These are phyloP conservation scores for Aspergillus carbonarius DNA, from an alignment of 2,329 filamentous ascomycete genomes.

Conservation along the genomic window DNA sequence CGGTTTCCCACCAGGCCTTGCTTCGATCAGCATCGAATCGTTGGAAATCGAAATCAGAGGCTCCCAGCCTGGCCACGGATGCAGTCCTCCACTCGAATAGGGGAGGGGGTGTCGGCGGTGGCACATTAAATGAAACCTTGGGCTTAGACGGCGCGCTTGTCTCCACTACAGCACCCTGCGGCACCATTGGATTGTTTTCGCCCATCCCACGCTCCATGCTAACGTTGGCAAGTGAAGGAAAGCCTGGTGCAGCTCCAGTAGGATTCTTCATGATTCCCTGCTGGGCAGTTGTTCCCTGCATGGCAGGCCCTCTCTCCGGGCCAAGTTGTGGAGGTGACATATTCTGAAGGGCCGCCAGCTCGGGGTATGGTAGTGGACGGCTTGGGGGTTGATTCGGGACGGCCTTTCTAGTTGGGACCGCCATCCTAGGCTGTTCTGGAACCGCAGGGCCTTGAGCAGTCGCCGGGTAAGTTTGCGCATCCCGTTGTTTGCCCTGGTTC, in stretches of 20 bases:
- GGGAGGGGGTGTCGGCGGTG: conserved; percentile 47
- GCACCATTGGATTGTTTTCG: conserved; percentile 14
- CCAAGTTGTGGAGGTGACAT: conserved; percentile 1
- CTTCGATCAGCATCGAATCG: conserved; percentile 49
- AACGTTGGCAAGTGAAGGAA: background rate
- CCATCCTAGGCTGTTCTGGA: background rate
- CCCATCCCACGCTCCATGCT: conserved; percentile 5
- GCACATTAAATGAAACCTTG: conserved; percentile 49
- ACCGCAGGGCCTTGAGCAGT: background rate
- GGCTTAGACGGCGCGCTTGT: conserved; percentile 28
- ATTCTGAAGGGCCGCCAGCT: background rate
- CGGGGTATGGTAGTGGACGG: background rate
- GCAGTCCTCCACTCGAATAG: conserved; percentile 68
- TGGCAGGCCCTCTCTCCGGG: background rate
- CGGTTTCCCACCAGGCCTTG: conserved; percentile 76
- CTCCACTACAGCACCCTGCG: conserved; percentile 19
- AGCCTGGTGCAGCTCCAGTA: background rate
- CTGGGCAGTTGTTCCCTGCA: background rate
- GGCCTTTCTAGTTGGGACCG: background rate
- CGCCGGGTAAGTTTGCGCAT: background rate
- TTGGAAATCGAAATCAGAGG: conserved; percentile 61
- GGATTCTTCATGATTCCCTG: background rate
- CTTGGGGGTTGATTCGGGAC: background rate
- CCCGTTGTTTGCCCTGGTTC: conserved; percentile 9
- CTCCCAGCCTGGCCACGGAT: conserved; percentile 60